These are phyloP conservation scores for Ganoderma sp. DNA, from an alignment of 1,284 basidiomycete species.

Conservation along the genomic window DNA sequence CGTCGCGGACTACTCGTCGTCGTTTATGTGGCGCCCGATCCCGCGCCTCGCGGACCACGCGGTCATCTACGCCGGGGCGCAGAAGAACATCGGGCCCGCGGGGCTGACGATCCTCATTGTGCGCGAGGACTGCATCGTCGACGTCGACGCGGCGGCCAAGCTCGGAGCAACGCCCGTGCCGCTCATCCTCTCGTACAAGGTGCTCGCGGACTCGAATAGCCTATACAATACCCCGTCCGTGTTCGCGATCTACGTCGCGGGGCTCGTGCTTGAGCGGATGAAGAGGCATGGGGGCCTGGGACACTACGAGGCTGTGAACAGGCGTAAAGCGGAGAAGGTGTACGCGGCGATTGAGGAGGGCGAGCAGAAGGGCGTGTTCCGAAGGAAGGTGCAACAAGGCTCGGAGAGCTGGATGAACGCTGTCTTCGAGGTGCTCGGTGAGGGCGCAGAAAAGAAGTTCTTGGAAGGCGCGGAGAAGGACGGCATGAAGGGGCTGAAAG, in stretches of 20 bases:
- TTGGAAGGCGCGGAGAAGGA: constrained; percentile 77
- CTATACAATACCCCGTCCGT: constrained; percentile 97
- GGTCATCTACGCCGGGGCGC: constrained; percentile 97
- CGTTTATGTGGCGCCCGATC: constrained; percentile 97
- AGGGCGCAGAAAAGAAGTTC: constrained; percentile 74
- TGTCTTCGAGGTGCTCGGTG: constrained; percentile 78
- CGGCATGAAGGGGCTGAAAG: constrained; percentile 87
- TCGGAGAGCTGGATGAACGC: constrained; percentile 94
- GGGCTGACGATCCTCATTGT: constrained; percentile 95
- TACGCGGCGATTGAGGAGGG: constrained; percentile 78
- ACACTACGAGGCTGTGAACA: constrained; percentile 73
- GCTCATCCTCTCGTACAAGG: constrained; percentile 85
- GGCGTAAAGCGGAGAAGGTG: constrained; percentile 74
- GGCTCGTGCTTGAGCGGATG: constrained; percentile 84
- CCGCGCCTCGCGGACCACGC: constrained; percentile 87
- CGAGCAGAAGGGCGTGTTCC: constrained; percentile 71
- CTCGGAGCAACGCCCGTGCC: constrained; percentile 82
- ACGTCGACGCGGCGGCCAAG: constrained; percentile 79
- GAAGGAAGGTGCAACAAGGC: constrained; percentile 70
- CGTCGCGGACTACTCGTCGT: constrained; percentile 95
- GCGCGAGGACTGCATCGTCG: constrained; percentile 89
- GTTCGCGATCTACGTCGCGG: constrained; percentile 91
- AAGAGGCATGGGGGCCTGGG: constrained; percentile 71
- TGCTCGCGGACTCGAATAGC: constrained; percentile 78
- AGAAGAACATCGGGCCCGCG: constrained; percentile 98